A percentile compares a stretch with the other conserved stretches of the same genome.
Evolutionary conservation across 257 asterid species (phyloP).

Genomic region (Ophiorrhiza pumila): DNA sequence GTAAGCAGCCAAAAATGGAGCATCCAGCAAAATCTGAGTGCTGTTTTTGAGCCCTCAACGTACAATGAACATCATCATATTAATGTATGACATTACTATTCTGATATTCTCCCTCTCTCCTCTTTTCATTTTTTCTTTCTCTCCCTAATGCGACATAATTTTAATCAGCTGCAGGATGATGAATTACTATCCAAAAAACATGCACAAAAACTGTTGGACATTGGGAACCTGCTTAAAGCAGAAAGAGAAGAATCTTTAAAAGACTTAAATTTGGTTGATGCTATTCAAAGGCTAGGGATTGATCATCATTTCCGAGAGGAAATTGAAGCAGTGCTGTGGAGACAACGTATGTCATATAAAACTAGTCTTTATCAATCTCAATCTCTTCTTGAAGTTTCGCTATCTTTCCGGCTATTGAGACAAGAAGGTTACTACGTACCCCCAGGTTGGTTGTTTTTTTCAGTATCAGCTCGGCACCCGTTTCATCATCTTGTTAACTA

Average conservation of each 20-base stretch:
- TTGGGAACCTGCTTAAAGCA: constrained; percentile 13
- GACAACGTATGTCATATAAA: constrained; percentile 1
- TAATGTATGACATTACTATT: background rate
- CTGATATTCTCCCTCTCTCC: too few relatives aligned
- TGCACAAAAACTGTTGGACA: constrained; percentile 16
- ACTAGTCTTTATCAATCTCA: constrained; percentile 7
- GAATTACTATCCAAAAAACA: constrained; percentile 9
- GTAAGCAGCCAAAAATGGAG: background rate
- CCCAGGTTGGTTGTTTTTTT: constrained; percentile 27
- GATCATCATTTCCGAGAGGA: constrained; percentile 32
- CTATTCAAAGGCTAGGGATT: constrained; percentile 38
- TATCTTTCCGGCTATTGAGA: constrained; percentile 42
- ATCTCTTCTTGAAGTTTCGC: constrained; percentile 29
- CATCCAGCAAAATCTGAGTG: background rate
- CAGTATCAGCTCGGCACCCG: too few relatives aligned
- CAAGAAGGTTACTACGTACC: constrained; percentile 38
- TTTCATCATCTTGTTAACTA: background rate
- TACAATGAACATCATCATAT: background rate
- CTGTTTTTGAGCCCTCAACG: background rate
- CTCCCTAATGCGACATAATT: too few relatives aligned
- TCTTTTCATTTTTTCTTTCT: background rate
- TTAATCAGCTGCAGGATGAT: constrained; percentile 24
- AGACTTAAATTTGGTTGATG: constrained; percentile 29
- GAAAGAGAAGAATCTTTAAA: constrained; percentile 12
- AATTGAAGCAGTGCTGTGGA: constrained; percentile 22